phyloP scores from a whole-genome alignment of 805 yeast species.

The Cyberlindnera bimundalis region DNA sequence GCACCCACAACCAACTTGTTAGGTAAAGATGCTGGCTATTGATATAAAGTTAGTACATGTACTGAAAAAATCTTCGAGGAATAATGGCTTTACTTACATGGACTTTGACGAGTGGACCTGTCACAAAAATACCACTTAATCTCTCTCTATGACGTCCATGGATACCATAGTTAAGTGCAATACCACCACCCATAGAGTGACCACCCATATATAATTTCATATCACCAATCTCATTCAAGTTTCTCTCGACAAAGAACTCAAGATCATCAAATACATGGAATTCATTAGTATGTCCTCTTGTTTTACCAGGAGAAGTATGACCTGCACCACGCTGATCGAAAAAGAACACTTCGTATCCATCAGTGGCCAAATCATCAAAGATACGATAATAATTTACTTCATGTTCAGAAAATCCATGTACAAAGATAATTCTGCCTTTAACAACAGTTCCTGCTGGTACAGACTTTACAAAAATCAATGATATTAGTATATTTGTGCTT shows the following conservation, averaged over 20 bases:
- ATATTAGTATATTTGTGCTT: too few relatives aligned
- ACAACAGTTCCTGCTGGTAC: conserved; percentile 33
- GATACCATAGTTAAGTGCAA: conserved; percentile 58
- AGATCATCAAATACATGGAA: conserved; percentile 53
- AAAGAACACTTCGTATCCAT: conserved; percentile 63
- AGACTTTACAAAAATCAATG: too few relatives aligned
- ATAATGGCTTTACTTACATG: conserved; percentile 29
- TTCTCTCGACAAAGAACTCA: conserved; percentile 49
- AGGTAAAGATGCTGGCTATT: conserved; percentile 54
- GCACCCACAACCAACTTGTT: conserved; percentile 37
- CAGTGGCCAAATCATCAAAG: conserved; percentile 47
- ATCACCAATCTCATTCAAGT: conserved; percentile 33
- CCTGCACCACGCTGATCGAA: conserved; percentile 81
- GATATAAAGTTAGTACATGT: background rate
- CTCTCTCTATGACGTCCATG: conserved; percentile 47
- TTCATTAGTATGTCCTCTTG: conserved; percentile 57
- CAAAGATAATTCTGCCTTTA: conserved; percentile 54
- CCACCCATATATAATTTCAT: conserved; percentile 55
- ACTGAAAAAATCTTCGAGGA: background rate
- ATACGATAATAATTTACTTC: conserved; percentile 45
- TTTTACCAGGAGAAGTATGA: conserved; percentile 50
- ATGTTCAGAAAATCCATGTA: conserved; percentile 73
- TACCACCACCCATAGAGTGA: conserved; percentile 84
- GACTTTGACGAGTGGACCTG: conserved; percentile 58
- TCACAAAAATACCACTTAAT: conserved; percentile 44